Conservation (phyloP, 805 yeast species). For the Saccharomycopsis guyanensis region DNA sequence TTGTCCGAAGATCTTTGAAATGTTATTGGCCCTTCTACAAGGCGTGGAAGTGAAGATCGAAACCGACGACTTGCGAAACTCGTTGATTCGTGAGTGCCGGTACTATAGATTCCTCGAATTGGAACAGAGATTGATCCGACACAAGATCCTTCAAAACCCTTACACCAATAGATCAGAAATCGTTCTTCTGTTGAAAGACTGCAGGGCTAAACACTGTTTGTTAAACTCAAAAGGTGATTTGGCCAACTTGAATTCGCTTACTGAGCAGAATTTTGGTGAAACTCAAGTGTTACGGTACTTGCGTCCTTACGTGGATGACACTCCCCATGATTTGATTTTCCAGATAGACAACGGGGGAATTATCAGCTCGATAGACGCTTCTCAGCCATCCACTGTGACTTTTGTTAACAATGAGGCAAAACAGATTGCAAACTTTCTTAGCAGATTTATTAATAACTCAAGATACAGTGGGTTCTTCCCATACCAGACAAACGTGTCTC, state of each 20-base stretch:
- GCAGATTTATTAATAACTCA: not conserved
- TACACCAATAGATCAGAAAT: constrained; percentile 49
- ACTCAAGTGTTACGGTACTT: constrained; percentile 2
- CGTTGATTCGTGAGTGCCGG: constrained; percentile 60
- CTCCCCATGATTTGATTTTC: constrained; percentile 2
- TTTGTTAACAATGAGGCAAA: constrained; percentile 8
- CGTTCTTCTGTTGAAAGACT: constrained; percentile 39
- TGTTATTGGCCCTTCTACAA: constrained; percentile 45
- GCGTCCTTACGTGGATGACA: constrained; percentile 10
- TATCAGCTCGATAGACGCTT: constrained; percentile 1
- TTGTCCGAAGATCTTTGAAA: constrained; percentile 41
- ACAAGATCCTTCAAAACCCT: constrained; percentile 44
- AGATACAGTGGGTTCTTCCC: not conserved
- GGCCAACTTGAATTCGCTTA: not conserved
- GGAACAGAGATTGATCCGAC: constrained; percentile 61
- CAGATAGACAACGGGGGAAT: constrained; percentile 6
- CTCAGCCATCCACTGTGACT: not conserved
- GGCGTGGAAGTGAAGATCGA: constrained; percentile 45
- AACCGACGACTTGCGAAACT: constrained; percentile 47
- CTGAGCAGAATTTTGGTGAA: not conserved
- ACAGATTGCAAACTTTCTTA: not conserved
- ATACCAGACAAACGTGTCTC: not conserved
- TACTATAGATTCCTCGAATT: constrained; percentile 71
- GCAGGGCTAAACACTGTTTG: constrained; percentile 28
- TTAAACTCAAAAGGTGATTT: not conserved